A percentile compares a stretch with the other conserved stretches of the same genome.
These are phyloP conservation scores for Ophiocordyceps sinensis DNA, from an alignment of 2,329 filamentous ascomycete species.

Conservation along the genomic window DNA sequence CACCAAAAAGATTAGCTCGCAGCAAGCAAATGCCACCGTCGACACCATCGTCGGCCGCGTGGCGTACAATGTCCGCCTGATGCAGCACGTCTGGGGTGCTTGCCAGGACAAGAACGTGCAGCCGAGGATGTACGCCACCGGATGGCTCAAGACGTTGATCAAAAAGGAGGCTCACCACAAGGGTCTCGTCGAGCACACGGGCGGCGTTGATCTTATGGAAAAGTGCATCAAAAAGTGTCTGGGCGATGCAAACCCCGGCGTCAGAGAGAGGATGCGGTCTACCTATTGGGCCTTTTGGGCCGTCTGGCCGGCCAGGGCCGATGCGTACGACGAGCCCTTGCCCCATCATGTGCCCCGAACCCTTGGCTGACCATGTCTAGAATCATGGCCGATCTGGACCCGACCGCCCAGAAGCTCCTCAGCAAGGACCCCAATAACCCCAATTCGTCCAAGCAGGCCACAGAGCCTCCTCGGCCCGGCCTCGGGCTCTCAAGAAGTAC, in stretches of 20 bases:
- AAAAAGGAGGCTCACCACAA: slow-evolving; percentile 68
- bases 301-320: slow-evolving; percentile 65
- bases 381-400: slow-evolving; percentile 66
- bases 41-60: slow-evolving; percentile 66
- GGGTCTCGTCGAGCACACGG: slow-evolving; percentile 67
- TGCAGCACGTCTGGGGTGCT: slow-evolving; percentile 74
- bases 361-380: slow-evolving; percentile 24
- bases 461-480: slow-evolving; percentile 38
- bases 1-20: slow-evolving; percentile 85
- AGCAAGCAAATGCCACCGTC: slow-evolving; percentile 70
- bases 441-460: slow-evolving; percentile 44
- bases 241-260: slow-evolving; percentile 77
- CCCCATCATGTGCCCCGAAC: not conserved
- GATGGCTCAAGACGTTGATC: slow-evolving; percentile 74
- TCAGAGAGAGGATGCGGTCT: slow-evolving; percentile 71
- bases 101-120: slow-evolving; percentile 90
- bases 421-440: slow-evolving; percentile 77
- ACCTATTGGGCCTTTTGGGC: slow-evolving; percentile 75
- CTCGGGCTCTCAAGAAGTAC: slow-evolving; percentile 50
- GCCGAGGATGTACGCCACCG: slow-evolving; percentile 61
- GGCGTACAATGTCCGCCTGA: slow-evolving; percentile 64
- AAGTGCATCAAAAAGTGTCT: slow-evolving; percentile 83
- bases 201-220: slow-evolving; percentile 69
- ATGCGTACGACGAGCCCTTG: slow-evolving; percentile 38
- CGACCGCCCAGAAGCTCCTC: slow-evolving; percentile 63